Evolutionary conservation across 116 monocot species (phyloP).

Genomic region (Dioscorea cayenensis): DNA sequence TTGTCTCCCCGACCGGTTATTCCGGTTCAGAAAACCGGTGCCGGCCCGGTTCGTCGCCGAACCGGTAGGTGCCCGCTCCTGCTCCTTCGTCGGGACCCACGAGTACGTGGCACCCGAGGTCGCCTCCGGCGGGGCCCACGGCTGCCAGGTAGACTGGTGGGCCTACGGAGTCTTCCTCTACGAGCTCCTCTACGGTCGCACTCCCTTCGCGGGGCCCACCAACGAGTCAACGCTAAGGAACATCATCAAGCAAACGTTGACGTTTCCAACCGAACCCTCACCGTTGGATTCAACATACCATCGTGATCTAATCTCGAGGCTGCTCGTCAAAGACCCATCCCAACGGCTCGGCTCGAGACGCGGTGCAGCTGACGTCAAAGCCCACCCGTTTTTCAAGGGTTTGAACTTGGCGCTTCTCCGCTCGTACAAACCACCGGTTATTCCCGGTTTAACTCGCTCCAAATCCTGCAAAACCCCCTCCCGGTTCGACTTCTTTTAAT

Average conservation of each 20-base stretch:
- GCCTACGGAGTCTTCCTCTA: slow-evolving; percentile 77
- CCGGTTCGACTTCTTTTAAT: slow-evolving; percentile 13
- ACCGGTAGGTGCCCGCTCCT: slow-evolving; percentile 54
- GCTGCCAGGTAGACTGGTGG: slow-evolving; percentile 90
- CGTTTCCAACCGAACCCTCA: slow-evolving; percentile 5
- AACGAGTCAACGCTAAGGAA: slow-evolving; percentile 63
- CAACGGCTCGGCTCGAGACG: slow-evolving; percentile 44
- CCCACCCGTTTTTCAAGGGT: slow-evolving; percentile 66
- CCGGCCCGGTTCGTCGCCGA: slow-evolving; percentile 52
- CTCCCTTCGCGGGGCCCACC: slow-evolving; percentile 62
- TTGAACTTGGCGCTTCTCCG: slow-evolving; percentile 74
- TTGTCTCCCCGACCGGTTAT: slow-evolving; percentile 26
- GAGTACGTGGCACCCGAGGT: slow-evolving; percentile 91
- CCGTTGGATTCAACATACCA: slow-evolving; percentile 11
- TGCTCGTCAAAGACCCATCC: slow-evolving; percentile 57
- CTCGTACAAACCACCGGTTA: slow-evolving; percentile 52
- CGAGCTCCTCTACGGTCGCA: slow-evolving; percentile 68
- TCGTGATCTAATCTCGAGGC: slow-evolving; percentile 39
- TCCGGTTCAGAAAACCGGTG: slow-evolving; percentile 4
- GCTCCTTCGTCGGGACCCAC: slow-evolving; percentile 87
- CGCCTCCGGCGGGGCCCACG: slow-evolving; percentile 56
- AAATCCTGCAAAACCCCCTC: slow-evolving; percentile 6
- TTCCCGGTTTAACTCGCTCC: slow-evolving; percentile 34
- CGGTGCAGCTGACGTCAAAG: slow-evolving; percentile 72
- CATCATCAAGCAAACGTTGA: slow-evolving; percentile 42